Percentiles rank a stretch among this genome's conserved stretches.
phyloP scores from a whole-genome alignment of 23 red algal genomes.

The Gracilaria domingensis region DNA sequence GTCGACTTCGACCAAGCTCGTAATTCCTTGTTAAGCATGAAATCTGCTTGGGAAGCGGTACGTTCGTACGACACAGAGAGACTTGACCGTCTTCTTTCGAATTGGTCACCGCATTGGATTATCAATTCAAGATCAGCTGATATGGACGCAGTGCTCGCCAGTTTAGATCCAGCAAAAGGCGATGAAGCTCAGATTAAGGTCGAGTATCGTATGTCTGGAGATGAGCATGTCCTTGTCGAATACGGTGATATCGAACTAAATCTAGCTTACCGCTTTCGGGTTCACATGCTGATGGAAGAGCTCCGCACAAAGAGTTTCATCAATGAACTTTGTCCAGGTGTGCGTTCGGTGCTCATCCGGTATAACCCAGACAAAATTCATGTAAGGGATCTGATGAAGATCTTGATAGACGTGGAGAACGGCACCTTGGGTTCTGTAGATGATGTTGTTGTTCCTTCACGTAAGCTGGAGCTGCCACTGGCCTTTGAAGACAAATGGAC shows the following conservation, averaged over 20 bases:
- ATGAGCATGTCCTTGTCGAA: constrained; percentile 77
- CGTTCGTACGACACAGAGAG: constrained; percentile 8
- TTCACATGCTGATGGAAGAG: constrained; percentile 79
- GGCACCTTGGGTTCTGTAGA: constrained; percentile 70
- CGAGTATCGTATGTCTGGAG: constrained; percentile 71
- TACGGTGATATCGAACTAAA: constrained; percentile 76
- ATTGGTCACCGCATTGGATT: constrained; percentile 61
- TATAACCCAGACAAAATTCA: constrained; percentile 60
- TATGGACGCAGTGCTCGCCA: constrained; percentile 54
- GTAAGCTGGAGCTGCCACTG: constrained; percentile 64
- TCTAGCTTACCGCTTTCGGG: constrained; percentile 67
- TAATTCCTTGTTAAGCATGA: constrained; percentile 7
- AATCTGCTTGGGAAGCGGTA: constrained; percentile 64
- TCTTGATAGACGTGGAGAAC: constrained; percentile 62
- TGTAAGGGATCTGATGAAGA: constrained; percentile 22
- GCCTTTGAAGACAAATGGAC: constrained; percentile 79
- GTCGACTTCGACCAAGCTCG: constrained; percentile 59
- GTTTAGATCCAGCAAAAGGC: constrained; percentile 57
- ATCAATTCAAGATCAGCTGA: neutral
- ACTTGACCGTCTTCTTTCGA: neutral
- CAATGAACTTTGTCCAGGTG: constrained; percentile 74
- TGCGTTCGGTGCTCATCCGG: constrained; percentile 69
- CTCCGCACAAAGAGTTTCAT: constrained; percentile 37
- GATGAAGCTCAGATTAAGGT: constrained; percentile 80
- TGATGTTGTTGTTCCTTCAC: constrained; percentile 49